phyloP scores from a whole-genome alignment of 2,329 filamentous ascomycete species.

The Dendryphion nanum region DNA sequence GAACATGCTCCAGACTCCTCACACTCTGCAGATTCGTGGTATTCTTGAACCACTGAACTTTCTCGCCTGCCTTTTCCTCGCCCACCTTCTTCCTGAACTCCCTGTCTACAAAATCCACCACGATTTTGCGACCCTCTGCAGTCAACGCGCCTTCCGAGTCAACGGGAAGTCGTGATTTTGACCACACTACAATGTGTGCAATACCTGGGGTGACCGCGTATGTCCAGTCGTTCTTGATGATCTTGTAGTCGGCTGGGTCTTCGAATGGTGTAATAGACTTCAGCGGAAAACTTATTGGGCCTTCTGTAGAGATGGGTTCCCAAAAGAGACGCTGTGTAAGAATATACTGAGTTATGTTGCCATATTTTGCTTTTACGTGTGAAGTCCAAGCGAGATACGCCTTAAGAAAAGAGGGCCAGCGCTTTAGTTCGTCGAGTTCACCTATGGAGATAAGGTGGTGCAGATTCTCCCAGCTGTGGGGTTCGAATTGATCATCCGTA shows the following conservation, averaged over 20 bases:
- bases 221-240: constrained; percentile 63
- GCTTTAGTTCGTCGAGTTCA: constrained; percentile 56
- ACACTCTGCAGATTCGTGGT: constrained; percentile 62
- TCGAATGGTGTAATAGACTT: constrained; percentile 53
- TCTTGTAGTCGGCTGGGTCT: constrained; percentile 53
- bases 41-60: constrained; percentile 66
- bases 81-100: constrained; percentile 47
- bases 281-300: constrained; percentile 39
- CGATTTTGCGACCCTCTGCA: constrained; percentile 21
- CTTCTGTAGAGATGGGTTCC: constrained; percentile 27
- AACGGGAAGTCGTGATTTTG: constrained; percentile 35
- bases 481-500: constrained; percentile 29
- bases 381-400: constrained; percentile 61
- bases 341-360: constrained; percentile 57
- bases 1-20: constrained; percentile 65
- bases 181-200: constrained; percentile 58
- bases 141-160: constrained; percentile 33
- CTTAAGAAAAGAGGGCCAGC: constrained; percentile 58
- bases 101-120: constrained; percentile 31
- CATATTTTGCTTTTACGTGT: constrained; percentile 55
- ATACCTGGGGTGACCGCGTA: constrained; percentile 58
- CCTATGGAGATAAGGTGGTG: constrained; percentile 42
- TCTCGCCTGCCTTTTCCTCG: constrained; percentile 41
- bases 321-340: constrained; percentile 56
- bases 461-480: constrained; percentile 37